Evolutionary conservation across 176 grass and related monocot species (phyloP), one percentile per base, ranked within the genome.

Genomic region (Echinochloa phyllopogon): DNA sequence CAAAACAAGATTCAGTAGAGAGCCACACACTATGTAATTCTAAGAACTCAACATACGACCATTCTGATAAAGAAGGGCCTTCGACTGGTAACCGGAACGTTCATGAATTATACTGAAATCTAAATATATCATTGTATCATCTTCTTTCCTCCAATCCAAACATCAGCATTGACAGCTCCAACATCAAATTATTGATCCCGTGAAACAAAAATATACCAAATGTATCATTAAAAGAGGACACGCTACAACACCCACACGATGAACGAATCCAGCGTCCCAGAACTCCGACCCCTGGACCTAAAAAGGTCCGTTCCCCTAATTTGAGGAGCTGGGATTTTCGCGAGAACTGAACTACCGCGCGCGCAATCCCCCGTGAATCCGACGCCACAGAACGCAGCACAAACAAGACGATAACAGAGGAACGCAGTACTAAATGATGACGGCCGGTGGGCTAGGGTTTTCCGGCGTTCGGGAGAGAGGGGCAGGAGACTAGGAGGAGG

Each of bases 1-100:
- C n/a, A 77, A 14, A 76, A 9, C 71, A 49, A 74, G 29, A 75
- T 75, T 75, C 49, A 55, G 49, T 1, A 59, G 20, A 60, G 6
- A 8, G 6, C 52, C 0, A n/a, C 74, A 24, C 20, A 42, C 37
- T 42, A 40, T 10, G 0, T 5, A 2, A 10, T 69, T 23, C n/a
- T 10, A 41, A 1, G 5, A 69, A 5, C 6, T 1, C 2, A 39
- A 66, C 15, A 20, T 10, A 21, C 21, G 17, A 42, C 18, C 39
- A 69, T 39, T 43, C 23, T 61, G 21, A 27, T 25, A 44, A 27
- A 61, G 1, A 25, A 13, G 23, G 2, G 11, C 21, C 21, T 25
- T 14, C 68, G 2, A 14, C 10, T 47, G n/a, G 68, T 47, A 25
- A 25, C 6, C 12, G 5, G 1, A 43, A 44, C 13, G 4, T 16